Conservation (phyloP, 2,329 filamentous ascomycete genomes). For the Colletotrichum eleusines region DNA sequence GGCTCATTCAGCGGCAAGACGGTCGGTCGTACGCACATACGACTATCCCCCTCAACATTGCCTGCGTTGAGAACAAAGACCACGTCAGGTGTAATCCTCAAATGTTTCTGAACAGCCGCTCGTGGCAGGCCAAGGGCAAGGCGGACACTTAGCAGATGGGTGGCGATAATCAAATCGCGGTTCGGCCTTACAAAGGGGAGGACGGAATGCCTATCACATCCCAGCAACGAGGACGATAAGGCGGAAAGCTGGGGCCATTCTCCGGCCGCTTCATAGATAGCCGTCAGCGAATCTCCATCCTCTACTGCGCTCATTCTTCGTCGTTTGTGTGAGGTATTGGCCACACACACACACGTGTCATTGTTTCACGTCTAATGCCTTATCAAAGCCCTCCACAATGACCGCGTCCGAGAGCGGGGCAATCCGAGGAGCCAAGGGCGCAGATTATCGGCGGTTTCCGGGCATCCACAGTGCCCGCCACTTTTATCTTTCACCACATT, state of each 20-base stretch:
- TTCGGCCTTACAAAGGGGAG: conserved; percentile 16
- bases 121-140: background rate
- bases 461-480: conserved; percentile 14
- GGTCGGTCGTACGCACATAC: background rate
- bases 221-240: background rate
- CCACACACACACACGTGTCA: conserved; percentile 21
- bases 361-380: conserved; percentile 7
- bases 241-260: background rate
- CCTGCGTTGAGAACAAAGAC: background rate
- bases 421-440: conserved; percentile 20
- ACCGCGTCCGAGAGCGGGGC: conserved; percentile 22
- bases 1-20: background rate
- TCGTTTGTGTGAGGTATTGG: background rate
- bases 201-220: conserved; percentile 5
- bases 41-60: background rate
- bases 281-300: background rate
- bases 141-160: background rate
- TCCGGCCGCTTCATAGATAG: background rate
- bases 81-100: too few species aligned
- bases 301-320: too few species aligned
- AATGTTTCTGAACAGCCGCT: background rate
- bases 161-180: conserved; percentile 13
- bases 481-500: background rate
- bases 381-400: conserved; percentile 11
- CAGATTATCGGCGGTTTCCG: conserved; percentile 38